Percentiles rank a stretch among this genome's conserved stretches.
phyloP scores from a whole-genome alignment of 2,329 filamentous ascomycete genomes.

The Venturia nashicola region DNA sequence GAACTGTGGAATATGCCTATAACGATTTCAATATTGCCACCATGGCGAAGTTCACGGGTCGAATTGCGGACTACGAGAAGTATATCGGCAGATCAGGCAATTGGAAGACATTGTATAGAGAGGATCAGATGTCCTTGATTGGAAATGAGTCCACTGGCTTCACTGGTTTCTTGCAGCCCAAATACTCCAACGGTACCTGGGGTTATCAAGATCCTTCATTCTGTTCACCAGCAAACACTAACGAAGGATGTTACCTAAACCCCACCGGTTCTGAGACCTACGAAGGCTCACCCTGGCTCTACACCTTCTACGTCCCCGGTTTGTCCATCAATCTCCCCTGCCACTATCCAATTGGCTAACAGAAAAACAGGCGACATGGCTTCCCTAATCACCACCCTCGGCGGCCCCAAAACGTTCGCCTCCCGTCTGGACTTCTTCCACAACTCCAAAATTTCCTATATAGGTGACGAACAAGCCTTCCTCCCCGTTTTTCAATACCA shows the following conservation, averaged over 20 bases:
- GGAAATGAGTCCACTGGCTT: constrained; percentile 45
- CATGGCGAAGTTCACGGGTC: constrained; percentile 41
- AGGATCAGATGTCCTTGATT: constrained; percentile 14
- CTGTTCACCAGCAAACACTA: constrained; percentile 19
- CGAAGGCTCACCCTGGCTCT: constrained; percentile 61
- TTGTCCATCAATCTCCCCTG: constrained; percentile 17
- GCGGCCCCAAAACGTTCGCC: constrained; percentile 28
- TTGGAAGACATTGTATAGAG: constrained; percentile 57
- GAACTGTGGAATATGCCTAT: constrained; percentile 30
- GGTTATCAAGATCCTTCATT: constrained; percentile 52
- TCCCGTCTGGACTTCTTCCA: constrained; percentile 32
- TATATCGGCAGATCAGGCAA: constrained; percentile 49
- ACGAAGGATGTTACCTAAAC: constrained; percentile 22
- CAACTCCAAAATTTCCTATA: constrained; percentile 30
- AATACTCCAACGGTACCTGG: constrained; percentile 55
- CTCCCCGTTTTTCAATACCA: constrained; percentile 33
- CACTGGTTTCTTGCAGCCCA: constrained; percentile 58
- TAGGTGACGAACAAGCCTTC: constrained; percentile 36
- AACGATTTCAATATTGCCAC: constrained; percentile 46
- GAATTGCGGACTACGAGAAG: constrained; percentile 40
- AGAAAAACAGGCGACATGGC: constrained; percentile 10
- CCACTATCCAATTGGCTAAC: background rate
- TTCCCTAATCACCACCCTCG: constrained; percentile 26
- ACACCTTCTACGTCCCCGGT: constrained; percentile 45
- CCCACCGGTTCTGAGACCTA: constrained; percentile 52